Conservation (phyloP, 2,329 filamentous ascomycete genomes). For the Pestalotiopsis sp. region DNA sequence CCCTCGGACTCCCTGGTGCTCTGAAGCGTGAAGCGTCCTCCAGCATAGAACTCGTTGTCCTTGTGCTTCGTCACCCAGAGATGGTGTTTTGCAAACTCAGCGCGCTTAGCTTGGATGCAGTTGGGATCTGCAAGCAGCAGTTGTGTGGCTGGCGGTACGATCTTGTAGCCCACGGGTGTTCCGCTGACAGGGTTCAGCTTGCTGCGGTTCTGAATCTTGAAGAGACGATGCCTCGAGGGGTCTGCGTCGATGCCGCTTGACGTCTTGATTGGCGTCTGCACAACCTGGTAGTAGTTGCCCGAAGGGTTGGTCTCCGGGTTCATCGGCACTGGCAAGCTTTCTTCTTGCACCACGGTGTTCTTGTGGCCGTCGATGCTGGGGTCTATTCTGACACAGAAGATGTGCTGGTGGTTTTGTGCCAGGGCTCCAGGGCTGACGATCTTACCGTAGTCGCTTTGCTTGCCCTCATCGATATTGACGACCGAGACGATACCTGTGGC, state of each 20-base stretch:
- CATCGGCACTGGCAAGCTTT: constrained; percentile 19
- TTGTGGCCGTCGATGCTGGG: constrained; percentile 58
- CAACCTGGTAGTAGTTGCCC: constrained; percentile 45
- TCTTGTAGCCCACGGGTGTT: constrained; percentile 38
- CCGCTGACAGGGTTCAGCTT: constrained; percentile 34
- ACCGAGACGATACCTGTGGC: constrained; percentile 17
- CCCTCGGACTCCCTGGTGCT: constrained; percentile 32
- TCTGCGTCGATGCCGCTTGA: constrained; percentile 44
- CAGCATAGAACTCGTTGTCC: constrained; percentile 32
- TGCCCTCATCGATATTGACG: constrained; percentile 49
- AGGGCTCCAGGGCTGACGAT: constrained; percentile 65
- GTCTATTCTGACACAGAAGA: constrained; percentile 67
- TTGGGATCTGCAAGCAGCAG: constrained; percentile 30
- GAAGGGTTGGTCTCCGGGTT: constrained; percentile 21
- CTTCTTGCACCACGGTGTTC: constrained; percentile 49
- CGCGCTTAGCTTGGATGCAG: constrained; percentile 25
- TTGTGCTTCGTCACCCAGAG: constrained; percentile 30
- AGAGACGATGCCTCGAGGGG: constrained; percentile 39
- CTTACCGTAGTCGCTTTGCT: constrained; percentile 58
- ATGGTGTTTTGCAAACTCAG: constrained; percentile 29
- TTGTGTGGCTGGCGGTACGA: constrained; percentile 37
- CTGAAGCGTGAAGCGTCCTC: constrained; percentile 30
- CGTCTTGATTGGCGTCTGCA: constrained; percentile 42
- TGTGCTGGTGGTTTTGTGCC: constrained; percentile 71
- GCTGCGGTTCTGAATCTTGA: constrained; percentile 37